phyloP scores from a whole-genome alignment of 2,329 filamentous ascomycete species.

The Cadophora gregata region DNA sequence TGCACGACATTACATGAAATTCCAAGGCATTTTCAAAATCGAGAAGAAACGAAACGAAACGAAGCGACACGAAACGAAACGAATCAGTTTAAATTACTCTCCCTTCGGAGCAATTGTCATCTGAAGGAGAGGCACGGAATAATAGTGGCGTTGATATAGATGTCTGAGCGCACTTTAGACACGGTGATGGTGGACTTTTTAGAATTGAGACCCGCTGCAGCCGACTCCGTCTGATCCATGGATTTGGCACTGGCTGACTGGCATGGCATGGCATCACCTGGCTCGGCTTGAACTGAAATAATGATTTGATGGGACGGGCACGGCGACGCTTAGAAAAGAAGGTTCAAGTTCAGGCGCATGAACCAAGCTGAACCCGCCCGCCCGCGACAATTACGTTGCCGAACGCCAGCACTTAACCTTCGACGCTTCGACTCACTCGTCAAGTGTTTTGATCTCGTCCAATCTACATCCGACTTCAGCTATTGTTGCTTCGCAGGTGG shows the following conservation, averaged over 20 bases:
- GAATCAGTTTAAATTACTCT: background rate
- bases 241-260: background rate
- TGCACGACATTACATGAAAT: background rate
- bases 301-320: background rate
- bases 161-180: conserved; percentile 3
- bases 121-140: background rate
- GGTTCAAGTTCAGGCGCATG: conserved; percentile 9
- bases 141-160: conserved; percentile 21
- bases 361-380: conserved; percentile 17
- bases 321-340: background rate
- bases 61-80: conserved; percentile 1
- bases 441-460: conserved; percentile 13
- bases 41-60: background rate
- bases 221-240: background rate
- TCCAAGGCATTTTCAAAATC: background rate
- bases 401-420: background rate
- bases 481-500: conserved; percentile 1
- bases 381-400: background rate
- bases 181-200: background rate
- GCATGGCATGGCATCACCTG: background rate
- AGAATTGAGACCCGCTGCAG: conserved; percentile 13
- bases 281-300: background rate
- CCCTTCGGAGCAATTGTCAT: background rate
- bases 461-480: background rate
- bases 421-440: conserved; percentile 9